These are phyloP conservation scores for Erythrobasidium hasegawianum DNA, from an alignment of 1,284 basidiomycete genomes.

Conservation along the genomic window DNA sequence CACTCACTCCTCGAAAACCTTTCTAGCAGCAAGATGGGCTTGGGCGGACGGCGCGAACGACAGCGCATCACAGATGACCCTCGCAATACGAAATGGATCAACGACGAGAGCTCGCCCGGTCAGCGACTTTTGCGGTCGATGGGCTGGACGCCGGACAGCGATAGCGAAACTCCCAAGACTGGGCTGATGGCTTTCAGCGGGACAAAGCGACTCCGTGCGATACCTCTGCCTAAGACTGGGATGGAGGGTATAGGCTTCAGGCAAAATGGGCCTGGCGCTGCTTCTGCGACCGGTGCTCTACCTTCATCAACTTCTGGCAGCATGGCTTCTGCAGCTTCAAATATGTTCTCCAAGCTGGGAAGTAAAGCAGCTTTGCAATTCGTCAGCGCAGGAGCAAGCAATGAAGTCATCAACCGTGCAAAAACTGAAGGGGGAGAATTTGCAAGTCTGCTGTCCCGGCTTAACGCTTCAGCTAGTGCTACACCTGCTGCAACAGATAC, in stretches of 20 bases:
- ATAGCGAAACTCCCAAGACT: constrained; percentile 14
- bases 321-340: constrained; percentile 31
- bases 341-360: constrained; percentile 27
- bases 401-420: constrained; percentile 24
- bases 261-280: constrained; percentile 25
- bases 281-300: constrained; percentile 18
- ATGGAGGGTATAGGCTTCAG: constrained; percentile 34
- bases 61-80: constrained; percentile 38
- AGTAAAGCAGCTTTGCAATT: constrained; percentile 35
- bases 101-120: constrained; percentile 42
- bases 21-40: constrained; percentile 22
- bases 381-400: constrained; percentile 32
- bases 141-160: constrained; percentile 42
- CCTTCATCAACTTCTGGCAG: constrained; percentile 7
- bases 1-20: too few species aligned
- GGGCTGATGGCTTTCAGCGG: constrained; percentile 17
- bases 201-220: constrained; percentile 24
- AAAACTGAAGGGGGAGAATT: constrained; percentile 37
- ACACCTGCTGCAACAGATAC: constrained; percentile 18
- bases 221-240: constrained; percentile 25
- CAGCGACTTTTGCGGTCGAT: constrained; percentile 43
- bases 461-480: constrained; percentile 31
- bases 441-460: constrained; percentile 24
- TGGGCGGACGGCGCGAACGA: constrained; percentile 33
- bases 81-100: constrained; percentile 43